Base-by-base conservation (phyloP, 2,329 filamentous ascomycete species). In the Phialophora verrucosa region DNA sequence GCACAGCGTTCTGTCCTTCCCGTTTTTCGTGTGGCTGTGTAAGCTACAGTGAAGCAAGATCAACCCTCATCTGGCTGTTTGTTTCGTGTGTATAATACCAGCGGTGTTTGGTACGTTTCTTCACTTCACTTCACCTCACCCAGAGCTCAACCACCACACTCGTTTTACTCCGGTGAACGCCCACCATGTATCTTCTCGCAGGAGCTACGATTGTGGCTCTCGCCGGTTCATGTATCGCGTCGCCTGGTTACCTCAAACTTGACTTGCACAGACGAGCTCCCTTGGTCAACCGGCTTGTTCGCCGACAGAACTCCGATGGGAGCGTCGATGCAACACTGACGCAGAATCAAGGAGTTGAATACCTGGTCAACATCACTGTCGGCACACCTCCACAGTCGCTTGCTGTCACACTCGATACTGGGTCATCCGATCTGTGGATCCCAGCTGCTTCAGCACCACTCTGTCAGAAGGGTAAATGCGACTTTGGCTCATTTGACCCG, bases 351-450 rank as follows among this genome's bases (percentile, higher is more conserved):
- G 63, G 61, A 42, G 59, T 70, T 29, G 69, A 70, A 60, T 71
- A 71, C 31, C 27, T 68, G 35, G 58, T 71, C 55, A 70, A 71
- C 42, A 50, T 72, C 50, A 69, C 63, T 14, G 50, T 72, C n/a
- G 69, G 70, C 25, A 72, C 64, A 11, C 70, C 70, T 25, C 63
- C 70, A 44, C 70, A 72, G 59, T 20, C 42, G 27, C 55, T 71
- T 44, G 51, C 29, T 1, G 59, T 72, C 27, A 64, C 64, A 10
- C 38, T 72, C 17, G 70, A 72, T 57, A 72, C 70, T 11, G 69
- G 69, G 8, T 66, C 63, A 7, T 68, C 65, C 6, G 68, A 72
- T 44, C 63, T 68, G 5, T 70, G 66, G 65, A 57, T 70, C 25
- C 68, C 66, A n/a, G 57, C 59, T 63, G n/a, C 61, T 23, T 66